phyloP scores from a whole-genome alignment of 2,329 filamentous ascomycete species.

The Decorospora gaudefroyi region DNA sequence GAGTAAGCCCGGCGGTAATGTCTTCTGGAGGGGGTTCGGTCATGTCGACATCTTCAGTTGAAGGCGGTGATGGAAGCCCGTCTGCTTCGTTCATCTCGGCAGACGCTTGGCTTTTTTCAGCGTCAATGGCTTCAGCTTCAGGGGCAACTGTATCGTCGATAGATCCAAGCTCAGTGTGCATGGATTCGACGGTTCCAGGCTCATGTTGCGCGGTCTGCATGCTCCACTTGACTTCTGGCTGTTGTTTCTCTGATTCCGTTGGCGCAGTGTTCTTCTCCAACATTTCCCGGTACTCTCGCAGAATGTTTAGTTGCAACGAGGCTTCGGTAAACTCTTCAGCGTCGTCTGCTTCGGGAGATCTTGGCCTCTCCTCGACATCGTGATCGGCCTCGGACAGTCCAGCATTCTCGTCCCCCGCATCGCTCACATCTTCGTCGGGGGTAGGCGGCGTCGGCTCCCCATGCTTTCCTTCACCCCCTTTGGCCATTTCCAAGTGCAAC shows the following conservation, averaged over 20 bases:
- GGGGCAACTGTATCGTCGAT: background rate
- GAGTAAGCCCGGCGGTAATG: constrained; percentile 41
- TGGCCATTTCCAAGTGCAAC: background rate
- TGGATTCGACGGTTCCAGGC: background rate
- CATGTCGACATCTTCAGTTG: background rate
- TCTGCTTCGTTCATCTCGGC: background rate
- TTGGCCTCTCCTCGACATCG: background rate
- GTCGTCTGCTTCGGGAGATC: background rate
- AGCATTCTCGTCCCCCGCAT: constrained; percentile 2
- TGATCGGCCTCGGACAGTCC: constrained; percentile 5
- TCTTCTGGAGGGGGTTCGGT: constrained; percentile 16
- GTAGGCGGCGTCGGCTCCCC: background rate
- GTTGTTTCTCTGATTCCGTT: background rate
- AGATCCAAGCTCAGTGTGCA: background rate
- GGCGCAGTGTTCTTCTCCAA: constrained; percentile 1
- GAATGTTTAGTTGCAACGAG: constrained; percentile 38
- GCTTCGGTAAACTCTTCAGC: constrained; percentile 37
- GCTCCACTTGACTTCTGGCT: background rate
- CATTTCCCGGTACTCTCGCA: constrained; percentile 25
- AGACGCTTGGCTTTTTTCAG: background rate
- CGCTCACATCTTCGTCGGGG: constrained; percentile 4
- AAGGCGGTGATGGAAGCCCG: background rate
- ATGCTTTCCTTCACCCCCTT: background rate
- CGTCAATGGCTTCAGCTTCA: background rate
- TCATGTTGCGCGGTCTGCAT: background rate